Conservation (phyloP, 257 asterid genomes). For the Lithospermum erythrorhizon region DNA sequence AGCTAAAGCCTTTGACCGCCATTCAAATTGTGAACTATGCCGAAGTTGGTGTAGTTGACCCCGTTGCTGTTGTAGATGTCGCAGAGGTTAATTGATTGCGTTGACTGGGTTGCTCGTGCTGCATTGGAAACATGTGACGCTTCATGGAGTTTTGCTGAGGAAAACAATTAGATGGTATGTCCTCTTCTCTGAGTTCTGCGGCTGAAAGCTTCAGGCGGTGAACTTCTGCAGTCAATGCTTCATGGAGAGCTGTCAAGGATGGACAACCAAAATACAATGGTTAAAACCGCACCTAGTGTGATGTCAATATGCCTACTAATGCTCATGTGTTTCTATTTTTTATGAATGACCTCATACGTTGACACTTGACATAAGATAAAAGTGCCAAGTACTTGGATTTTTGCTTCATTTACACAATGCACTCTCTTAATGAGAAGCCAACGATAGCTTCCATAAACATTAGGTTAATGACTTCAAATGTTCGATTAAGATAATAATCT, state of each 20-base stretch:
- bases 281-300: neutral
- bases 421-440: too few species aligned
- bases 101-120: conserved; percentile 7
- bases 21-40: neutral
- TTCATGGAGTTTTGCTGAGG: conserved; percentile 46
- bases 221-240: conserved; percentile 52
- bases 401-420: too few species aligned
- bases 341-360: too few species aligned
- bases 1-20: neutral
- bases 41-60: neutral
- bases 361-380: too few species aligned
- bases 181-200: conserved; percentile 30
- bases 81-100: conserved; percentile 1
- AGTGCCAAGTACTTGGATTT: too few species aligned
- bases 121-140: conserved; percentile 41
- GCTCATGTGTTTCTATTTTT: too few species aligned
- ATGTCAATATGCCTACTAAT: neutral
- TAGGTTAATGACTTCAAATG: too few species aligned
- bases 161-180: conserved; percentile 16
- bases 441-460: too few species aligned
- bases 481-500: too few species aligned
- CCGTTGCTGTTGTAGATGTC: neutral
- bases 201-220: conserved; percentile 53
- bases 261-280: neutral
- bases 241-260: conserved; percentile 50